Evolutionary conservation across 345 rosid genomes (phyloP), one percentile per base, ranked within the genome.

Genomic region (Citrus maxima): DNA sequence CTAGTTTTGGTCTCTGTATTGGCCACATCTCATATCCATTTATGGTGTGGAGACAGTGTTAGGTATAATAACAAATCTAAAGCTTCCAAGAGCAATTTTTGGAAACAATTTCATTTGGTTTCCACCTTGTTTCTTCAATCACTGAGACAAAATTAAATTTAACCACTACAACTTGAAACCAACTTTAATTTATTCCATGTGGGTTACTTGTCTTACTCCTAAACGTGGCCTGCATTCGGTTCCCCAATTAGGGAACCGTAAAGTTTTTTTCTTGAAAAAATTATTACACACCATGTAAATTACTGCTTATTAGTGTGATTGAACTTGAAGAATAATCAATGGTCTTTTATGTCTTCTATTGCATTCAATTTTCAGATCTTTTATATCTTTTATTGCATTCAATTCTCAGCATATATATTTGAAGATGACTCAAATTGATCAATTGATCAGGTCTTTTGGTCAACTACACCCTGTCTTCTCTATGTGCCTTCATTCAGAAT

Each of bases 391-490:
- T 18, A 54, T 55, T 56, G 32, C 55, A 34, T 67, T 66, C 21
- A 35, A 54, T 34, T 67, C 37, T 51, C 10, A 32, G 35, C 38
- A 61, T 67, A n/a, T 46, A 46, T 54, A 54, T 78, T 66, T 79
- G 82, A 32, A 77, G 84, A 67, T 76, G 78, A 76, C 62, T 75
- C 82, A 25, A 60, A 68, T 22, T 62, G 37, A 67, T 37, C 7
- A 67, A n/a, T 24, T 46, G 25, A 49, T 67, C 61, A 62, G 73
- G 78, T 82, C 35, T 34, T 60, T 72, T 1, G 58, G 81, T 77
- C 87, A 79, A 82, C 83, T 54, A 76, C 56, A 79, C 79, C 62
- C 61, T 84, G 81, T 84, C 79, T 82, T 79, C 38, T 70, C 54
- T 82, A 40, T 75, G 80, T 85, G 77, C 79, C 80, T 76, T 79